These are phyloP conservation scores for Arachnopeziza araneosa DNA, from an alignment of 2,329 filamentous ascomycete species.

Conservation along the genomic window DNA sequence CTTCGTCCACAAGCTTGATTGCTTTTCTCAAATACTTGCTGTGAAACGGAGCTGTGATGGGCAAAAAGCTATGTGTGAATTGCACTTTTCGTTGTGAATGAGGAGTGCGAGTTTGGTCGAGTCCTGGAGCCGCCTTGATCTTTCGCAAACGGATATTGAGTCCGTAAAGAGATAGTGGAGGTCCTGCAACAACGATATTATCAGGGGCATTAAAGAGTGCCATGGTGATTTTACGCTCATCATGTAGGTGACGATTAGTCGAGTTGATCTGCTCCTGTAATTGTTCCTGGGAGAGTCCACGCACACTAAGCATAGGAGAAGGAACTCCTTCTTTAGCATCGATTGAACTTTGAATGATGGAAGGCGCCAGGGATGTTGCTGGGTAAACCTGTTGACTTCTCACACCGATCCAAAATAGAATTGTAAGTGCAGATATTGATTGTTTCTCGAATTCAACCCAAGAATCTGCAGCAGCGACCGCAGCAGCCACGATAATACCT, in stretches of 20 bases:
- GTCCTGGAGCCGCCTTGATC: slow-evolving; percentile 18
- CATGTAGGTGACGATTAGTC: slow-evolving; percentile 80
- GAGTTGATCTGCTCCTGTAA: slow-evolving; percentile 92
- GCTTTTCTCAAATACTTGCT: slow-evolving; percentile 31
- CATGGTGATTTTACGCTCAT: background rate
- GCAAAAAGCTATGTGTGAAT: slow-evolving; percentile 31
- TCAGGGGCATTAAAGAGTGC: slow-evolving; percentile 5
- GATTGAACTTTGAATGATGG: slow-evolving; percentile 75
- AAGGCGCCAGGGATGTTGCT: slow-evolving; percentile 81
- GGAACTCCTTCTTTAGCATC: slow-evolving; percentile 86
- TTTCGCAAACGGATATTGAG: slow-evolving; percentile 12
- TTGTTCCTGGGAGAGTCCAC: slow-evolving; percentile 75
- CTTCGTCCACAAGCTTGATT: slow-evolving; percentile 16
- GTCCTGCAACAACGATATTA: slow-evolving; percentile 13
- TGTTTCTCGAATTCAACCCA: slow-evolving; percentile 85
- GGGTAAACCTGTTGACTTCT: slow-evolving; percentile 94
- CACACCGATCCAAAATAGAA: slow-evolving; percentile 95
- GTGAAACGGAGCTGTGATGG: slow-evolving; percentile 38
- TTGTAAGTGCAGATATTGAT: slow-evolving; percentile 71
- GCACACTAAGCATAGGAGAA: slow-evolving; percentile 93
- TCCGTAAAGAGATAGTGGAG: slow-evolving; percentile 1
- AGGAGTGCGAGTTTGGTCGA: slow-evolving; percentile 28
- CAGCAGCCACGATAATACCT: slow-evolving; percentile 85
- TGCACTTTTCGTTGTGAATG: slow-evolving; percentile 30
- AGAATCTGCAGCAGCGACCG: slow-evolving; percentile 79